These are phyloP conservation scores for Backusella westeae DNA, from an alignment of 192 early-diverging fungal species.

Conservation along the genomic window DNA sequence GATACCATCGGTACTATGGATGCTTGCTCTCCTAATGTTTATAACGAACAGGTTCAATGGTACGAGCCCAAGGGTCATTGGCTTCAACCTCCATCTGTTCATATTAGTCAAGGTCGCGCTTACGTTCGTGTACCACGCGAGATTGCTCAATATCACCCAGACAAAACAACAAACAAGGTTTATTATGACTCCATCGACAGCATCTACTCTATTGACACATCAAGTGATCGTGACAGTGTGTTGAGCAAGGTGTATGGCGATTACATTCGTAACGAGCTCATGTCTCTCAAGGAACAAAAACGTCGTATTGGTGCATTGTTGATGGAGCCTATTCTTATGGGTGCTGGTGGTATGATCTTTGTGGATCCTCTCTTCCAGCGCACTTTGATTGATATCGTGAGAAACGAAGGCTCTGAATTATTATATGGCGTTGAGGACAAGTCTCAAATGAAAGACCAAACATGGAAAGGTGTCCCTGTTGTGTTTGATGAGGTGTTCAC, in stretches of 20 bases:
- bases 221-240: conserved; percentile 11
- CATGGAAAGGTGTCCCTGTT: conserved; percentile 60
- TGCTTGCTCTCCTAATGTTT: conserved; percentile 69
- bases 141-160: conserved; percentile 16
- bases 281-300: conserved; percentile 35
- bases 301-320: conserved; percentile 57
- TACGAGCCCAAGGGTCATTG: conserved; percentile 65
- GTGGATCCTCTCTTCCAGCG: conserved; percentile 78
- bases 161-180: neutral
- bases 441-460: neutral
- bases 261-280: conserved; percentile 41
- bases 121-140: conserved; percentile 39
- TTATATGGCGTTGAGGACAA: conserved; percentile 29
- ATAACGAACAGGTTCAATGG: conserved; percentile 70
- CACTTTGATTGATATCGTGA: conserved; percentile 53
- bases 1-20: conserved; percentile 88
- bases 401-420: conserved; percentile 29
- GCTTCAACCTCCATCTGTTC: conserved; percentile 64
- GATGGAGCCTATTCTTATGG: conserved; percentile 78
- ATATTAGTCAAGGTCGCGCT: conserved; percentile 45
- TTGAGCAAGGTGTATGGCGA: conserved; percentile 40
- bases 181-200: conserved; percentile 16
- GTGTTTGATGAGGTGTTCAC: conserved; percentile 85
- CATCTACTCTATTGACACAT: conserved; percentile 19
- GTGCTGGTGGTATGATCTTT: conserved; percentile 84